Evolutionary conservation across 306 rosid species (phyloP).

Genomic region (Trifolium repens): DNA sequence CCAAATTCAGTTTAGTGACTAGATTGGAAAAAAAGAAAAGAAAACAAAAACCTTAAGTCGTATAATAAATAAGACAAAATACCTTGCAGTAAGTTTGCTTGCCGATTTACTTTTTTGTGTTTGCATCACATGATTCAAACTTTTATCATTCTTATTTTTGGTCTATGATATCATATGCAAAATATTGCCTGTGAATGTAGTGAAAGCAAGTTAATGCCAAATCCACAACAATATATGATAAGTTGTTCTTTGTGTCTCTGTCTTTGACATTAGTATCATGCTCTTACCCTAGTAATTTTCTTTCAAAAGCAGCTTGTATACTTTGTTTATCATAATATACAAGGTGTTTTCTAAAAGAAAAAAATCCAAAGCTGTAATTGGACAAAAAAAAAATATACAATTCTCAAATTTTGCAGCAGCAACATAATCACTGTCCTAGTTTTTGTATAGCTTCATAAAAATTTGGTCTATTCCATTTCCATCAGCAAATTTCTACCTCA

Average conservation of each 20-base stretch:
- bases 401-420: constrained; percentile 4
- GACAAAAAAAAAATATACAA: not conserved
- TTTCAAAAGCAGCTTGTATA: not conserved
- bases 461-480: constrained; percentile 10
- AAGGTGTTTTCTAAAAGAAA: constrained; percentile 1
- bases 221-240: not conserved
- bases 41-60: no score
- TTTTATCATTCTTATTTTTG: not conserved
- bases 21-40: no score
- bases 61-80: no score
- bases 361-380: not conserved
- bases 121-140: not conserved
- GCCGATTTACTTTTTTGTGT: not conserved
- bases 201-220: not conserved
- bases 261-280: not conserved
- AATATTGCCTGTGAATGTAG: not conserved
- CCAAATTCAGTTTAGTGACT: no score
- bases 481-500: constrained; percentile 43
- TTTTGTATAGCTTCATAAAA: not conserved
- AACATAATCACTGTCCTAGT: not conserved
- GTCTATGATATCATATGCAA: not conserved
- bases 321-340: not conserved
- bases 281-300: not conserved
- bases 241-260: not conserved
- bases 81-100: no score